phyloP scores from a whole-genome alignment of 345 rosid species.

The Gossypium ekmanianum region DNA sequence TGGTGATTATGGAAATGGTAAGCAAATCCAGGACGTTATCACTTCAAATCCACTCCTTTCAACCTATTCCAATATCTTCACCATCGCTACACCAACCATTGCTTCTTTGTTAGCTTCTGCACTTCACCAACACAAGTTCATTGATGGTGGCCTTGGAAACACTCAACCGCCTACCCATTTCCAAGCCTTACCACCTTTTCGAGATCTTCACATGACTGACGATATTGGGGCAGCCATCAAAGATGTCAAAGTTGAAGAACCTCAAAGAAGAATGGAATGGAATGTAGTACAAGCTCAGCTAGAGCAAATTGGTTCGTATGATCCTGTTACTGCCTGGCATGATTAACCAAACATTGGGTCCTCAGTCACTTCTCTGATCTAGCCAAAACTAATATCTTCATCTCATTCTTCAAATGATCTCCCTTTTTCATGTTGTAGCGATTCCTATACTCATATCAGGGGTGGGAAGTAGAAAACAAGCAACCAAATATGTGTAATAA shows the following conservation, averaged over 20 bases:
- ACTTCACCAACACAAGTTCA: conserved; percentile 45
- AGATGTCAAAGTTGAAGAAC: conserved; percentile 44
- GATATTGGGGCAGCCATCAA: conserved; percentile 30
- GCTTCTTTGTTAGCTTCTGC: conserved; percentile 52
- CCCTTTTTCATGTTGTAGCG: conserved; percentile 30
- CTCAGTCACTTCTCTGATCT: conserved; percentile 75
- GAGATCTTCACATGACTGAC: conserved; percentile 45
- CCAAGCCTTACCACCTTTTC: conserved; percentile 41
- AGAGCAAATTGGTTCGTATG: conserved; percentile 47
- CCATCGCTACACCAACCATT: conserved; percentile 36
- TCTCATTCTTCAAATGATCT: conserved; percentile 30
- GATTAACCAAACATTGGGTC: conserved; percentile 69
- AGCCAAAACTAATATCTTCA: conserved; percentile 29
- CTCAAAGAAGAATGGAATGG: conserved; percentile 35
- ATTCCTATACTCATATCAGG: no score
- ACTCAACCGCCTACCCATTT: conserved; percentile 36
- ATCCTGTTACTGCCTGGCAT: conserved; percentile 66
- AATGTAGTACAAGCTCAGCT: conserved; percentile 34
- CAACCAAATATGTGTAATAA: neutral
- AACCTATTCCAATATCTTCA: conserved; percentile 33
- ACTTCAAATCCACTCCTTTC: conserved; percentile 45
- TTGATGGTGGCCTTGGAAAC: conserved; percentile 30
- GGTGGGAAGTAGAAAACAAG: no score
- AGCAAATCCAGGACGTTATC: no score
- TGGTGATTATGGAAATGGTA: no score